Conservation (phyloP, 441 rosid species). For the Eutrema salsugineum region DNA sequence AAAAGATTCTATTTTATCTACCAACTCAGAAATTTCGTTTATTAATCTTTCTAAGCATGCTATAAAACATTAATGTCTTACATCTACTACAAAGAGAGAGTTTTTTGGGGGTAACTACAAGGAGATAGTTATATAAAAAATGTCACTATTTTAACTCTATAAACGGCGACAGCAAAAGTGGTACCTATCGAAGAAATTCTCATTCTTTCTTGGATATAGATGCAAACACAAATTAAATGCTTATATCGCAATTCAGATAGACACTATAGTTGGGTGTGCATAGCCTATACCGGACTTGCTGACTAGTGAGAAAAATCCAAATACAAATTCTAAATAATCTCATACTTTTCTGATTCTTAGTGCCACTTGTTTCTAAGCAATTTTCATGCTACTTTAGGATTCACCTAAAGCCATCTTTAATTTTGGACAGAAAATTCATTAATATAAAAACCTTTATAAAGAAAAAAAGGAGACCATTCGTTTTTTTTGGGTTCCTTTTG, state of each 20-base stretch:
- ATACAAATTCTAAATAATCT: background rate
- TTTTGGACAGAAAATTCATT: background rate
- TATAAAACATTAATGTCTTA: background rate
- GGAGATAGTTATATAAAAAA: background rate
- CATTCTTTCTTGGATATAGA: background rate
- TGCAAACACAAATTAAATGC: too few relatives aligned
- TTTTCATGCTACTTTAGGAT: conserved; percentile 7
- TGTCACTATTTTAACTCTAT: background rate
- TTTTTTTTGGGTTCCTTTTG: background rate
- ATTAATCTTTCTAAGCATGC: background rate
- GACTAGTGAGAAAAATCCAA: background rate
- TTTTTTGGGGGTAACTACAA: background rate
- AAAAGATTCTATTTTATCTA: background rate
- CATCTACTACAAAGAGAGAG: background rate
- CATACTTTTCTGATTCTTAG: conserved; percentile 1
- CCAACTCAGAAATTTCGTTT: background rate
- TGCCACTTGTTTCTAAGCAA: conserved; percentile 18
- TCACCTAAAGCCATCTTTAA: background rate
- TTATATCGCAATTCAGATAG: background rate
- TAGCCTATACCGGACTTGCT: background rate
- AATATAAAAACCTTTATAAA: background rate
- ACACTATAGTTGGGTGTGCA: background rate
- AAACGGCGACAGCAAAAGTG: background rate
- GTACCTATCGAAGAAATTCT: background rate
- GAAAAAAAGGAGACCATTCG: background rate